Conservation (phyloP, 2,329 filamentous ascomycete genomes). For the Karstenula rhodostoma region DNA sequence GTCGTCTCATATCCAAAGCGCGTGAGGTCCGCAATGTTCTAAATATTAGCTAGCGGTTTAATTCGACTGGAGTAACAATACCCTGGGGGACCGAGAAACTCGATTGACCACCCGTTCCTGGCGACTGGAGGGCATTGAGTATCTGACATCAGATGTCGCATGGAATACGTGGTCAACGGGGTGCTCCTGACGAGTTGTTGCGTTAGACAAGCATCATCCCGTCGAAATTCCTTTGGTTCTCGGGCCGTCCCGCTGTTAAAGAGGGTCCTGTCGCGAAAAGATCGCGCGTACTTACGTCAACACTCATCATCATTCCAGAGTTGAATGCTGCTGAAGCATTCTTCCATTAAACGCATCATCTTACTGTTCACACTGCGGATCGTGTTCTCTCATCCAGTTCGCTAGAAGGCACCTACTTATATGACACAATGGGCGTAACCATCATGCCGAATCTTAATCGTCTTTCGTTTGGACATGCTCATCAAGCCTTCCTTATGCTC, state of each 20-base stretch:
- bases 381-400: not conserved
- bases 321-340: not conserved
- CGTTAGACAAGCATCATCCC: not conserved
- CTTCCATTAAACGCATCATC: not conserved
- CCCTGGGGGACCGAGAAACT: no score
- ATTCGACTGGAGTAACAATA: no score
- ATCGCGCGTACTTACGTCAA: not conserved
- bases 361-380: not conserved
- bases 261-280: not conserved
- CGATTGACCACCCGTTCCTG: no score
- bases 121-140: not conserved
- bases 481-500: not conserved
- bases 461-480: not conserved
- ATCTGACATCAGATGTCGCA: not conserved
- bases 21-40: no score
- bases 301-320: not conserved
- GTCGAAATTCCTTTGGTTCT: not conserved
- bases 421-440: not conserved
- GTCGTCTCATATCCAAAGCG: no score
- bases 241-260: slow-evolving; percentile 1
- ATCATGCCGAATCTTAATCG: no score
- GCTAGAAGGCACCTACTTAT: not conserved
- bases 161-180: no score
- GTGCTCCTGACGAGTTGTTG: not conserved
- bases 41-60: no score